Evolutionary conservation across 2,329 filamentous ascomycete species (phyloP).

Genomic region (Phyllosticta citrichinensis): DNA sequence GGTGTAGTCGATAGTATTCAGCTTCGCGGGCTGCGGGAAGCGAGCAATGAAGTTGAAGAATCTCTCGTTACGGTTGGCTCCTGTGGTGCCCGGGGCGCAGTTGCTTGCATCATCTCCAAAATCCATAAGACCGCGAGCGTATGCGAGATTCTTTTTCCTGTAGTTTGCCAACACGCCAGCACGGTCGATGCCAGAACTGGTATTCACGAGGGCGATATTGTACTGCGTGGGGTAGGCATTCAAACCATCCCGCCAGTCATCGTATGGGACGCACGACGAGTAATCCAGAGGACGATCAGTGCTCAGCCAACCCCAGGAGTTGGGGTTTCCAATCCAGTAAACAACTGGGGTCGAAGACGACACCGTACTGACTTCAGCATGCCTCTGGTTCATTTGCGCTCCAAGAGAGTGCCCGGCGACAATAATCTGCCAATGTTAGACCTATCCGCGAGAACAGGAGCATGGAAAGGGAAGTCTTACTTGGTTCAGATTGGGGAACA

Average conservation of each 20-base stretch:
- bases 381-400: slow-evolving; percentile 8
- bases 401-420: slow-evolving; percentile 10
- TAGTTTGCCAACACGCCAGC: slow-evolving; percentile 23
- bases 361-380: slow-evolving; percentile 6
- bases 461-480: background rate
- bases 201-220: slow-evolving; percentile 17
- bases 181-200: slow-evolving; percentile 14
- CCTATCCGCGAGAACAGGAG: background rate
- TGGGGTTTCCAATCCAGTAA: slow-evolving; percentile 11
- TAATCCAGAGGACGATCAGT: slow-evolving; percentile 21
- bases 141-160: slow-evolving; percentile 24
- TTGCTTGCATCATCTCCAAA: slow-evolving; percentile 23
- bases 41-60: slow-evolving; percentile 31
- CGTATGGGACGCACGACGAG: slow-evolving; percentile 21
- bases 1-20: slow-evolving; percentile 27
- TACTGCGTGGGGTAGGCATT: slow-evolving; percentile 20
- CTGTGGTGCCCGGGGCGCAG: slow-evolving; percentile 24
- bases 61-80: slow-evolving; percentile 27
- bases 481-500: slow-evolving; percentile 9
- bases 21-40: slow-evolving; percentile 20
- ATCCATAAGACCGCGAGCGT: slow-evolving; percentile 24
- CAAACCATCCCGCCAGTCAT: slow-evolving; percentile 26
- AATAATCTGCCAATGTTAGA: background rate
- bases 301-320: slow-evolving; percentile 26
- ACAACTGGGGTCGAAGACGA: slow-evolving; percentile 1